Evolutionary conservation across 805 yeast species (phyloP).

Genomic region (Brettanomyces bruxellensis): DNA sequence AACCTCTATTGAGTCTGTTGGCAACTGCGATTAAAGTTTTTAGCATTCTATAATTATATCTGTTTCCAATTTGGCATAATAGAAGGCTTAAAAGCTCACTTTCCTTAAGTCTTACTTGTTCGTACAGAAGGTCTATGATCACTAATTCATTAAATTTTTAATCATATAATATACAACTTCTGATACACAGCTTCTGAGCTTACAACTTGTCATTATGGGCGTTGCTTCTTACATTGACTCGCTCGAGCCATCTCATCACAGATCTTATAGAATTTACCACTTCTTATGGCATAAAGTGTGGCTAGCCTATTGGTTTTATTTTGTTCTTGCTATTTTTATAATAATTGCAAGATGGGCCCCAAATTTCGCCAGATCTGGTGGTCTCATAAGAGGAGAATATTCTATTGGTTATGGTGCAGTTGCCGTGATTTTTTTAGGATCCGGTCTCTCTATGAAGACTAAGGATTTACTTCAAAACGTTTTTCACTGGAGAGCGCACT

Average conservation of each 20-base stretch:
- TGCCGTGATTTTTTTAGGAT: constrained; percentile 72
- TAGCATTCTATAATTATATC: no score
- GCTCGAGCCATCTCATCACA: constrained; percentile 6
- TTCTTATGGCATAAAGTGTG: constrained; percentile 9
- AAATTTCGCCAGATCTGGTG: constrained; percentile 76
- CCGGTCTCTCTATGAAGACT: constrained; percentile 73
- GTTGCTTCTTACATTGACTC: constrained; percentile 3
- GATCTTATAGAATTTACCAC: constrained; percentile 1
- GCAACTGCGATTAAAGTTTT: no score
- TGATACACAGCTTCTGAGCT: neutral
- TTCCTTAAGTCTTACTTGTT: no score
- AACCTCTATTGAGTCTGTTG: no score
- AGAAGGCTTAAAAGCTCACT: neutral
- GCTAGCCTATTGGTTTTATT: constrained; percentile 65
- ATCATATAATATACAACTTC: neutral
- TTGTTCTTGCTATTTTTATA: constrained; percentile 61
- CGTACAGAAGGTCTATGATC: no score
- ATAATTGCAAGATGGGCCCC: constrained; percentile 75
- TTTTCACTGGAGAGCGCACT: constrained; percentile 75
- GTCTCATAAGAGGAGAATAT: constrained; percentile 64
- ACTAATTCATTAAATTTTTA: no score
- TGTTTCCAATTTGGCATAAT: no score
- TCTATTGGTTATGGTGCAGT: constrained; percentile 81
- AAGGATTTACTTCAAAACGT: constrained; percentile 51
- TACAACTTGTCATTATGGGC: neutral